Evolutionary conservation across 306 rosid species (phyloP), one percentile per base, ranked within the genome.

Genomic region (Corylus americana): DNA sequence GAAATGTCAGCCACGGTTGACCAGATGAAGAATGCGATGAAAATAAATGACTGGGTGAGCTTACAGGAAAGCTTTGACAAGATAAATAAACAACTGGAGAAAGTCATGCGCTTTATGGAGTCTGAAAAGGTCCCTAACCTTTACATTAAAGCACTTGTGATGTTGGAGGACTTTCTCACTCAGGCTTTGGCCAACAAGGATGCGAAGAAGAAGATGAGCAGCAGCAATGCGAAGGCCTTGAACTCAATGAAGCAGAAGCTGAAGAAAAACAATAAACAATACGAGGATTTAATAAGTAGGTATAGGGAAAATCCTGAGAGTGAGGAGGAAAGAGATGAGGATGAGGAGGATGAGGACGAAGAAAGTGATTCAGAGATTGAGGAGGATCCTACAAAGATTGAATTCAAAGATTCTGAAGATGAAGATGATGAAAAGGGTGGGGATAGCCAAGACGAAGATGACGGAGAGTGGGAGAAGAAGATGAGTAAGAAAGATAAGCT

Each of bases 11-110:
- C 96, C 2, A 91, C 99, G 0, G 96, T 90, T 2, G 97, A 93
- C 35, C 99, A 96, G 83, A 91, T 96, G 96, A 93, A 90, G 86
- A 96, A 96, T 86, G 99, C 98, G 0, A 93, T 91, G 89, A 96
- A 96, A 76, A 96, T 96, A 45, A 96, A 96, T 64, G 99, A 96
- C 42, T 96, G 99, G 98, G 99, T 96, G 13, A 90, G 96, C 85
- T 82, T 96, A 85, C 99, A 93, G 51, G 99, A 96, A 92, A 89
- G 91, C 71, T 96, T 96, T 78, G 98, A 93, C 79, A 91, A 93
- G 87, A 88, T 96, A 55, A 96, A 90, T 79, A 96, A 96, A 74
- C 98, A 96, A 80, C 94, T 96, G 13, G 99, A 96, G 90, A 96
- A 96, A 77, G 99, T 96, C 61, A 89, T 96, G 97, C 93, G 99